Evolutionary conservation across 2,329 filamentous ascomycete species (phyloP), one percentile per base, ranked within the genome.

Genomic region (Ceratocystis harringtonii): DNA sequence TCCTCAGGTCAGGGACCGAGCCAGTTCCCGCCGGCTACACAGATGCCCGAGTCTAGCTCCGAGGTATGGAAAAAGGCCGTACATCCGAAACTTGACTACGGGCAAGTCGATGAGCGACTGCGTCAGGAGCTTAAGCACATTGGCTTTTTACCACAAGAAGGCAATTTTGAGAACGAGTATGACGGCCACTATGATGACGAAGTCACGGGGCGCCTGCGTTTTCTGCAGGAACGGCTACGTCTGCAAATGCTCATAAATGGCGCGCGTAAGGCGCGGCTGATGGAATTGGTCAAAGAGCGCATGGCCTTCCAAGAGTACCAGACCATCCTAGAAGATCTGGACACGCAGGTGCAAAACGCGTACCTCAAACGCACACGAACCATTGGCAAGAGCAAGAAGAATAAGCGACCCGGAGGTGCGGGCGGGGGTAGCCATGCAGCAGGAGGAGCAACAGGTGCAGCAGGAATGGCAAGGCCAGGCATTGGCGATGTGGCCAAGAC

Each of bases 261-360:
- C 48, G 90, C 92, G 4, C 88, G 91, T 68, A 97, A 97, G 76
- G 81, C 90, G 5, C 84, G 92, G 1, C 80, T 99, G 10, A 85
- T 90, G 1, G 92, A 96, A 45, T 81, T 96, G 32, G 90, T 94
- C 6, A 88, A 91, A 70, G 92, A 96, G 73, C 86, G 90, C 69
- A 92, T 99, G 84, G 94, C 94, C 0, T 87, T 94, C 76, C 94
- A 99, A 73, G 94, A 99, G 74, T 99, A 96, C 78, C 88, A 87
- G 74, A 96, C 91, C 65, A 99, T 99, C 70, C 87, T 95, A 62
- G 94, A 99, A 73, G 94, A 99, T 74, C 85, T 99, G 25, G 94
- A 99, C 78, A 85, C 86, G 52, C 94, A 97, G 73, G 91, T 97
- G 52, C 92, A 97, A 72, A 87, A 90, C 63, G 92, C 94, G 2